A percentile compares a stretch with the other conserved stretches of the same genome.
These are phyloP conservation scores for Colletotrichum tropicicola DNA, from an alignment of 2,329 filamentous ascomycete species.

Conservation along the genomic window DNA sequence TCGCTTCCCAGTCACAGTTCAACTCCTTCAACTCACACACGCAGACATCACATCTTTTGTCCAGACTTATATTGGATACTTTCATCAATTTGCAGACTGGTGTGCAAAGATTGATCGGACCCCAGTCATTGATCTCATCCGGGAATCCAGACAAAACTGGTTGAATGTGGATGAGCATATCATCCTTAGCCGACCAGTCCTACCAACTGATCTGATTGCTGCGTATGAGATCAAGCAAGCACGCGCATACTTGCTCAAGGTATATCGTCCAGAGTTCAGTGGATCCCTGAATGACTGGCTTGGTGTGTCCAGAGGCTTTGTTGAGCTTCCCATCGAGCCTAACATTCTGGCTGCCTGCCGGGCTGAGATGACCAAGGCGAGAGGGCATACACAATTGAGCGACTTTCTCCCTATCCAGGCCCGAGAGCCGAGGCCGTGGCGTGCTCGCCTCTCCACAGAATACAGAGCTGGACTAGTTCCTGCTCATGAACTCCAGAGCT, in stretches of 20 bases:
- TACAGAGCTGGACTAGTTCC: no score
- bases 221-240: constrained; percentile 31
- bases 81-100: neutral
- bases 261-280: constrained; percentile 1
- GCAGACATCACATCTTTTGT: constrained; percentile 10
- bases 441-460: no score
- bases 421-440: no score
- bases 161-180: constrained; percentile 14
- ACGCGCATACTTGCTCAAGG: constrained; percentile 28
- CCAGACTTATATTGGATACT: neutral
- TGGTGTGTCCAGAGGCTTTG: constrained; percentile 32
- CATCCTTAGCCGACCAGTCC: constrained; percentile 31
- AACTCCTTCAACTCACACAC: neutral
- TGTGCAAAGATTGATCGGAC: constrained; percentile 16
- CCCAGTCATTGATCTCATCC: neutral
- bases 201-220: constrained; percentile 35
- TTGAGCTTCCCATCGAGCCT: constrained; percentile 35
- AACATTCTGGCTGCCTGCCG: constrained; percentile 30
- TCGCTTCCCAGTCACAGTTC: neutral
- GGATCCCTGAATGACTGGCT: constrained; percentile 30
- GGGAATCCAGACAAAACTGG: constrained; percentile 17
- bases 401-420: neutral
- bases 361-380: neutral
- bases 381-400: neutral
- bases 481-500: no score